Conservation (phyloP, 2,329 filamentous ascomycete genomes). For the Diplodia corticola region DNA sequence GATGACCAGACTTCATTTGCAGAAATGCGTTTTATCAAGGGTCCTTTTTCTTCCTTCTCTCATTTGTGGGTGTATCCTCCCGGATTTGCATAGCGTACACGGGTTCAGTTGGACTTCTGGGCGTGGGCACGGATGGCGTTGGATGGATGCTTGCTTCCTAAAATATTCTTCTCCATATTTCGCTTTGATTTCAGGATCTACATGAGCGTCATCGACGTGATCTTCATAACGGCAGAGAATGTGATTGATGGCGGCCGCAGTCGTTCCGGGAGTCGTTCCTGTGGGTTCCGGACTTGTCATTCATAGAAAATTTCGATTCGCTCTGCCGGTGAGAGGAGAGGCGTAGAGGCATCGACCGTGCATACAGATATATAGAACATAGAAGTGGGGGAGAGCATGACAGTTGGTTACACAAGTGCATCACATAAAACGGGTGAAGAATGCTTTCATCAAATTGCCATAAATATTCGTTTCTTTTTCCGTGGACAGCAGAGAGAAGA, state of each 20-base stretch:
- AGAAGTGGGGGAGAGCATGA: too few species aligned
- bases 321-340: not conserved
- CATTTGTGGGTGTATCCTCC: not conserved
- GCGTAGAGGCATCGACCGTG: too few species aligned
- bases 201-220: not conserved
- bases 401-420: not conserved
- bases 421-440: too few species aligned
- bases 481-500: not conserved
- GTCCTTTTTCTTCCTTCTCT: not conserved
- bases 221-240: not conserved
- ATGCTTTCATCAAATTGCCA: too few species aligned
- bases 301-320: not conserved
- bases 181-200: not conserved
- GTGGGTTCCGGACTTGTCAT: not conserved
- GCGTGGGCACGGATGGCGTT: not conserved
- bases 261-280: not conserved
- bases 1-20: not conserved
- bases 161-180: not conserved
- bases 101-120: not conserved
- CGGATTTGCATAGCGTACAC: conserved; percentile 4
- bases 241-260: not conserved
- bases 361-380: too few species aligned
- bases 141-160: not conserved
- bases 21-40: too few species aligned
- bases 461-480: too few species aligned